Conservation (phyloP, 2,329 filamentous ascomycete genomes). For the Colletotrichum melonis region DNA sequence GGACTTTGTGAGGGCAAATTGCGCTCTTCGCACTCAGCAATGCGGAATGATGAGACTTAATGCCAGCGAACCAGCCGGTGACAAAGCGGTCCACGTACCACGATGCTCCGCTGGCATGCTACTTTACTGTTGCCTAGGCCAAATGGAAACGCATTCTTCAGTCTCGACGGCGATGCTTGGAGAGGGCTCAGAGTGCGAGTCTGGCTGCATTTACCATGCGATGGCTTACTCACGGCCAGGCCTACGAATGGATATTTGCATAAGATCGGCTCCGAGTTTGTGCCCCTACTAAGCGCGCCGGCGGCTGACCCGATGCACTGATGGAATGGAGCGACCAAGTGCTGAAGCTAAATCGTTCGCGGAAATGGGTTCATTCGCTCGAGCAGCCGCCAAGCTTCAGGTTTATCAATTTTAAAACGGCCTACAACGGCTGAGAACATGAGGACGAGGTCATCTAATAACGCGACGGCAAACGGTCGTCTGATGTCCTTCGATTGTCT, state of each 20-base stretch:
- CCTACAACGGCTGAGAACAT: not conserved
- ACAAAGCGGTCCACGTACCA: not conserved
- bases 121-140: slow-evolving; percentile 11
- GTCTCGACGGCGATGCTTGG: slow-evolving; percentile 14
- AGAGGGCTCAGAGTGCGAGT: slow-evolving; percentile 12
- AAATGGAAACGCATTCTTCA: slow-evolving; percentile 4
- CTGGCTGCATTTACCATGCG: slow-evolving; percentile 18
- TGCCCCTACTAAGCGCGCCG: not conserved
- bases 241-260: not conserved
- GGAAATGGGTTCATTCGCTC: not conserved
- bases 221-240: slow-evolving; percentile 10
- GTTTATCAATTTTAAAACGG: not conserved
- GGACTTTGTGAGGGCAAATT: not conserved
- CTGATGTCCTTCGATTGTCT: not conserved
- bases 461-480: slow-evolving; percentile 13
- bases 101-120: slow-evolving; percentile 13
- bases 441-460: not conserved
- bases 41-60: slow-evolving; percentile 16
- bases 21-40: slow-evolving; percentile 5
- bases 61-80: slow-evolving; percentile 4
- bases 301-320: not conserved
- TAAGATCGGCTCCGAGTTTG: not conserved
- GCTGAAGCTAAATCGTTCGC: slow-evolving; percentile 11
- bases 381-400: slow-evolving; percentile 8
- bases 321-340: slow-evolving; percentile 11